phyloP scores from a whole-genome alignment of 2,329 filamentous ascomycete genomes.

The Penicillium sp. region DNA sequence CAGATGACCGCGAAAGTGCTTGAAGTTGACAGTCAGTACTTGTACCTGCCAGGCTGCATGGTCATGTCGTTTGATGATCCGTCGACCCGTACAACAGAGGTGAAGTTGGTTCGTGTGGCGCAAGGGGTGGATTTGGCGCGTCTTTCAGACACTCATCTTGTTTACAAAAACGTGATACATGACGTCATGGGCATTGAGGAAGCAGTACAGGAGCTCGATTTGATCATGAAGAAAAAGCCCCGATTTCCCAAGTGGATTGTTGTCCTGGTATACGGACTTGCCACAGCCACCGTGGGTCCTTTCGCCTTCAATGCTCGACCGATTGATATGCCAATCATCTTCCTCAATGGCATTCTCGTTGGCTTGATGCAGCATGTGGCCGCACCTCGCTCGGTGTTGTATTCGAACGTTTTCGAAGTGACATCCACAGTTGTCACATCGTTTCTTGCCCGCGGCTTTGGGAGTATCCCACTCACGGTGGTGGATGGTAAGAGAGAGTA shows the following conservation, averaged over 20 bases:
- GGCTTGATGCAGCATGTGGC: conserved; percentile 74
- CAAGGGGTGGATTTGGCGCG: conserved; percentile 47
- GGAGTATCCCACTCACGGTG: conserved; percentile 56
- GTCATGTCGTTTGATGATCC: conserved; percentile 61
- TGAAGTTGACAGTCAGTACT: conserved; percentile 82
- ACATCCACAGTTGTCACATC: conserved; percentile 65
- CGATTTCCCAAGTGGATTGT: conserved; percentile 55
- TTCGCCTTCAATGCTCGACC: conserved; percentile 76
- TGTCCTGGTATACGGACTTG: conserved; percentile 73
- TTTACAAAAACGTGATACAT: conserved; percentile 50
- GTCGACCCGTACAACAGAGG: conserved; percentile 46
- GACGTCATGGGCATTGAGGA: conserved; percentile 47
- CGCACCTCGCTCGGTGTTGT: conserved; percentile 71
- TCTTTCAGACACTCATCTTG: conserved; percentile 44
- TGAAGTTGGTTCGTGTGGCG: conserved; percentile 43
- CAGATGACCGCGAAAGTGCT: conserved; percentile 82
- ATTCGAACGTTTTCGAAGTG: conserved; percentile 65
- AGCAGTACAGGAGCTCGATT: conserved; percentile 42
- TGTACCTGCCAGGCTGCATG: conserved; percentile 71
- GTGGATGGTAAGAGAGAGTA: conserved; percentile 30
- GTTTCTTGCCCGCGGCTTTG: conserved; percentile 67
- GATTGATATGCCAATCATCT: conserved; percentile 76
- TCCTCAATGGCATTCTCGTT: conserved; percentile 71
- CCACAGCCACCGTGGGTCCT: conserved; percentile 72
- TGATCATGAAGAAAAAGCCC: conserved; percentile 59